Percentiles rank a stretch among this genome's conserved stretches.
Evolutionary conservation across 768 basidiomycete genomes (phyloP).

Genomic region (button mushroom (Agaricus bisporus)): DNA sequence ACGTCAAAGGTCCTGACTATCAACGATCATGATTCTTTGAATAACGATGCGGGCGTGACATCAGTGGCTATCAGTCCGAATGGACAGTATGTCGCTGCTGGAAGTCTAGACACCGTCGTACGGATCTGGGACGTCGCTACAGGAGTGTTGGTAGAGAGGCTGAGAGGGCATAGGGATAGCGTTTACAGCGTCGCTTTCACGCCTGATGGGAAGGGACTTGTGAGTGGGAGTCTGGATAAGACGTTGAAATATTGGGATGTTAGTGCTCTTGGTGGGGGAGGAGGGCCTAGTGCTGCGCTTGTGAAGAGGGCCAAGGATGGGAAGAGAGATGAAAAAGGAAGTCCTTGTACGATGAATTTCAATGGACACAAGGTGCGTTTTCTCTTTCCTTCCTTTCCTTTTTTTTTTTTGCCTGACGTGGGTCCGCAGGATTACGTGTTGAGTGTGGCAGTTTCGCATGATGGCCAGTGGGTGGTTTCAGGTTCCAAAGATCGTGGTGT

Average conservation of each 20-base stretch:
- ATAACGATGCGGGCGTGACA: slow-evolving; percentile 56
- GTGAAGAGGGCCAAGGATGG: slow-evolving; percentile 37
- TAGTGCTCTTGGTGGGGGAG: slow-evolving; percentile 59
- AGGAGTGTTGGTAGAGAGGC: slow-evolving; percentile 57
- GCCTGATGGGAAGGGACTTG: slow-evolving; percentile 82
- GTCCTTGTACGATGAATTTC: slow-evolving; percentile 67
- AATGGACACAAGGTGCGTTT: slow-evolving; percentile 72
- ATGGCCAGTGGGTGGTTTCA: slow-evolving; percentile 79
- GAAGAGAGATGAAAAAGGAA: slow-evolving; percentile 45
- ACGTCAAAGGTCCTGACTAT: slow-evolving; percentile 33
- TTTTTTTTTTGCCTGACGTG: slow-evolving; percentile 36
- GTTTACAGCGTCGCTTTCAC: slow-evolving; percentile 90
- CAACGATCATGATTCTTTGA: slow-evolving; percentile 35
- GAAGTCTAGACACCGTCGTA: slow-evolving; percentile 63
- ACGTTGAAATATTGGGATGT: slow-evolving; percentile 84
- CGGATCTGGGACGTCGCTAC: slow-evolving; percentile 71
- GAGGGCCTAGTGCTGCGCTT: not conserved
- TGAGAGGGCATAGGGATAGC: slow-evolving; percentile 71
- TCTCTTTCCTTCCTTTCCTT: slow-evolving; percentile 14
- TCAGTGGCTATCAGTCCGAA: slow-evolving; percentile 71
- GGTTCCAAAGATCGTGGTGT: slow-evolving; percentile 77
- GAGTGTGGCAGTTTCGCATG: slow-evolving; percentile 56
- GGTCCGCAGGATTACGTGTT: slow-evolving; percentile 45
- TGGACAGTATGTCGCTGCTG: slow-evolving; percentile 56
- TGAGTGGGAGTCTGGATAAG: slow-evolving; percentile 84